Base-by-base conservation (phyloP, 208 protist genomes). In the Angomonas deanei region DNA sequence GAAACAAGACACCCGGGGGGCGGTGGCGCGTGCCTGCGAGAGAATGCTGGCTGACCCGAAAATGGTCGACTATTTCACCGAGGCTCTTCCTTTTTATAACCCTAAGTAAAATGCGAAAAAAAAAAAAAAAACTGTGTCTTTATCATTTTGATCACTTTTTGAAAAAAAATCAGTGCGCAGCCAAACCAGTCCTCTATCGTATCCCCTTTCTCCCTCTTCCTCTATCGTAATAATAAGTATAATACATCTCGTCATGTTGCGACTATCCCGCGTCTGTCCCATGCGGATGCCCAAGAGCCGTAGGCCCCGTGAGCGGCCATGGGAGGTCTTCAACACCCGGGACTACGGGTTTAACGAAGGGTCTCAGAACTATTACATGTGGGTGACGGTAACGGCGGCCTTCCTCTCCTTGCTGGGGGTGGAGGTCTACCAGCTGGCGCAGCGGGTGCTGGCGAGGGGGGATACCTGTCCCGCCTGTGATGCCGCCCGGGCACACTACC, bases 321-420 rank as follows among this genome's bases (percentile, higher is more conserved):
- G 82, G 81, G 85, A 95, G 64, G 78, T 95, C 27, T 89, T 95
- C 63, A 95, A 95, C 68, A 84, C 84, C 19, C 80, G 88, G 34
- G 86, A 95, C 61, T 95, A 82, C 74, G 84, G 85, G 46, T 91
- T 83, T 39, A 78, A 88, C 59, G 88, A 95, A 66, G 86, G 88
- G 3, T 81, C 78, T 42, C 85, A 95, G 72, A 95, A 95, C 78
- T 87, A 88, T 72, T 64, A 57, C 60, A 93, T 93, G 87, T 93
- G 87, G 87, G 17, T 82, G n/a, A 55, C 82, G 30, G 67, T 64
- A 11, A 78, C 80, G 26, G 55, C 33, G 2, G 59, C 74, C 21
- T 73, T 75, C 33, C 19, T 33, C 17, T 66, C 65, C 0, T 61
- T 93, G 53, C 64, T 94, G 19, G 23, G 63, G 31, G 78, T 92